Conservation (phyloP, 164 flowering plant genomes). For the Akebia trifoliata region DNA sequence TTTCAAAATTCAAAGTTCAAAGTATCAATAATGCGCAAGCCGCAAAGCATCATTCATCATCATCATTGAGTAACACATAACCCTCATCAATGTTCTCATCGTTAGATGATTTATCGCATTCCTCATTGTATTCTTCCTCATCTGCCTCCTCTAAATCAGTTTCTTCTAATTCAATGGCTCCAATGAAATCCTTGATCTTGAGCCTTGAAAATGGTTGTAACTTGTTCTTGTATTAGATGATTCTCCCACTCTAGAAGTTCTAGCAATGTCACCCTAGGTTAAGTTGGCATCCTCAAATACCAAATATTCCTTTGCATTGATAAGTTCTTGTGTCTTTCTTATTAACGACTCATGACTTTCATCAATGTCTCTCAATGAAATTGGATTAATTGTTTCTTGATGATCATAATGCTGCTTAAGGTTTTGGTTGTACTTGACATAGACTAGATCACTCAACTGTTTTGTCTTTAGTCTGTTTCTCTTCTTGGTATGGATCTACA, state of each 20-base stretch:
- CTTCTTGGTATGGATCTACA: background rate
- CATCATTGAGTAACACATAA: background rate
- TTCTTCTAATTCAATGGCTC: background rate
- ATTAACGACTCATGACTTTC: background rate
- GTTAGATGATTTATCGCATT: too few relatives aligned
- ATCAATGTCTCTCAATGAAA: background rate
- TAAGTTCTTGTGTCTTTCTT: too few relatives aligned
- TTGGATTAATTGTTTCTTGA: background rate
- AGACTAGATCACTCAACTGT: background rate
- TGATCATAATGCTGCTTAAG: background rate
- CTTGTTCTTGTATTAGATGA: background rate
- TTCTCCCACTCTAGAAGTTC: background rate
- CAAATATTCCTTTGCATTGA: too few relatives aligned
- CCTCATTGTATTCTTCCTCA: background rate
- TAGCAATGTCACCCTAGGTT: background rate
- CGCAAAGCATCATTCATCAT: background rate
- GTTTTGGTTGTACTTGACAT: background rate
- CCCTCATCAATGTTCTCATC: background rate
- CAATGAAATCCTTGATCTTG: too few relatives aligned
- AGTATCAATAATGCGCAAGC: too few relatives aligned
- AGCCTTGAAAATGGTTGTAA: background rate
- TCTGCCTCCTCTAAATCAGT: background rate
- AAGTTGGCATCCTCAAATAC: too few relatives aligned
- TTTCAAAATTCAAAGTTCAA: too few relatives aligned
- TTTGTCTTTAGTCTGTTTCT: background rate